Percentiles rank a stretch among this genome's conserved stretches.
These are phyloP conservation scores for Suillus occidentalis DNA, from an alignment of 768 basidiomycete species.

Conservation along the genomic window DNA sequence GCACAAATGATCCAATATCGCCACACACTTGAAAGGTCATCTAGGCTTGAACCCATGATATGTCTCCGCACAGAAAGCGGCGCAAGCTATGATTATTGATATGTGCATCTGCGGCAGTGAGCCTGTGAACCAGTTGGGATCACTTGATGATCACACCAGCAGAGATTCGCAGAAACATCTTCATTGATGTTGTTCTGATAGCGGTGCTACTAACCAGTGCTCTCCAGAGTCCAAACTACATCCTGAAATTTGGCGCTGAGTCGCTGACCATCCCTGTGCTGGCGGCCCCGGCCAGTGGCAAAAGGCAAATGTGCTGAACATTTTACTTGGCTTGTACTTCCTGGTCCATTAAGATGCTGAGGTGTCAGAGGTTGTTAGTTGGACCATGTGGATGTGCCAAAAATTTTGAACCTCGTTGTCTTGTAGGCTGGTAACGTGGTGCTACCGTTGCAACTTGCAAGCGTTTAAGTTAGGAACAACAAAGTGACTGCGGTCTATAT, in stretches of 20 bases:
- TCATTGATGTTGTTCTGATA: background rate
- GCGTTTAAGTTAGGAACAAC: background rate
- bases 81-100: slow-evolving; percentile 5
- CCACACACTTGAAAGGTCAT: background rate
- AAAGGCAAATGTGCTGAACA: too few relatives aligned
- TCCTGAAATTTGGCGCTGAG: too few relatives aligned
- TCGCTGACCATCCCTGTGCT: too few relatives aligned
- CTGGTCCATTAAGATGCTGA: background rate
- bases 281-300: too few relatives aligned
- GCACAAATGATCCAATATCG: background rate
- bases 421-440: background rate
- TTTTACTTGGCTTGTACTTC: background rate
- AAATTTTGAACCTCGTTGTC: background rate
- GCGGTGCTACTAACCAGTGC: background rate
- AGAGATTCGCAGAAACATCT: too few relatives aligned
- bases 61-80: slow-evolving; percentile 1
- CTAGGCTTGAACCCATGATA: slow-evolving; percentile 21
- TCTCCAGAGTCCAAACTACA: background rate
- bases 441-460: background rate
- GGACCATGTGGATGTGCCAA: background rate
- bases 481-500: background rate
- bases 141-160: too few relatives aligned
- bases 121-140: too few relatives aligned
- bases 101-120: too few relatives aligned
- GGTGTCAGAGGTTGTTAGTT: background rate